Percentiles rank a stretch among this genome's conserved stretches.
Conservation (phyloP, 2,329 filamentous ascomycete genomes). For the Gyromitra esculenta region DNA sequence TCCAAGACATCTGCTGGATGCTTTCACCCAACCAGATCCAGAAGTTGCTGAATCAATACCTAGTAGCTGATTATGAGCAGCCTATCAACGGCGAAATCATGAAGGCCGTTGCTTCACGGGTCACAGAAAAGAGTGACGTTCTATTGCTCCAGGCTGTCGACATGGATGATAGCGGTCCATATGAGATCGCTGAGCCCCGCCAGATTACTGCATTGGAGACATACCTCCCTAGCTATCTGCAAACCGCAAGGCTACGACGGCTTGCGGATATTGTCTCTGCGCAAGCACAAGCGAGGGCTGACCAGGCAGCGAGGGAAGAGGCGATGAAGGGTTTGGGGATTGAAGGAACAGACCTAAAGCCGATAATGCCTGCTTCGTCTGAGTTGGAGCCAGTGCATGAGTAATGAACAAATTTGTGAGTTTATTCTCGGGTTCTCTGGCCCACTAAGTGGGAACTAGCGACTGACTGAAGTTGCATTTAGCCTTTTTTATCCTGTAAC, state of each 20-base stretch:
- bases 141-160: conserved; percentile 92
- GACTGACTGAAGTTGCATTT: conserved; percentile 14
- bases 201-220: conserved; percentile 97
- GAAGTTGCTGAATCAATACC: conserved; percentile 97
- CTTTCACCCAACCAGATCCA: conserved; percentile 98
- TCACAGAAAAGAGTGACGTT: conserved; percentile 93
- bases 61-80: conserved; percentile 98
- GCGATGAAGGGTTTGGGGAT: conserved; percentile 20
- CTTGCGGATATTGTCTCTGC: conserved; percentile 98
- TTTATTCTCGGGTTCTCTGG: neutral
- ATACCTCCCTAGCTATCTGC: conserved; percentile 84
- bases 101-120: conserved; percentile 96
- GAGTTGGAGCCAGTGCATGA: conserved; percentile 51
- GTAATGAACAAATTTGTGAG: conserved; percentile 40
- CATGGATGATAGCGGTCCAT: conserved; percentile 98
- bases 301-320: conserved; percentile 42
- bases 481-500: conserved; percentile 39
- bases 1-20: conserved; percentile 99
- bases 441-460: neutral
- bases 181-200: conserved; percentile 96
- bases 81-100: conserved; percentile 99
- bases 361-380: conserved; percentile 3
- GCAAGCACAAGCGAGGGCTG: conserved; percentile 67
- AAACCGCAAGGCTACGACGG: conserved; percentile 75
- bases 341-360: conserved; percentile 25